Conservation (phyloP, 306 rosid species). For the Chamaecrista fasciculata region DNA sequence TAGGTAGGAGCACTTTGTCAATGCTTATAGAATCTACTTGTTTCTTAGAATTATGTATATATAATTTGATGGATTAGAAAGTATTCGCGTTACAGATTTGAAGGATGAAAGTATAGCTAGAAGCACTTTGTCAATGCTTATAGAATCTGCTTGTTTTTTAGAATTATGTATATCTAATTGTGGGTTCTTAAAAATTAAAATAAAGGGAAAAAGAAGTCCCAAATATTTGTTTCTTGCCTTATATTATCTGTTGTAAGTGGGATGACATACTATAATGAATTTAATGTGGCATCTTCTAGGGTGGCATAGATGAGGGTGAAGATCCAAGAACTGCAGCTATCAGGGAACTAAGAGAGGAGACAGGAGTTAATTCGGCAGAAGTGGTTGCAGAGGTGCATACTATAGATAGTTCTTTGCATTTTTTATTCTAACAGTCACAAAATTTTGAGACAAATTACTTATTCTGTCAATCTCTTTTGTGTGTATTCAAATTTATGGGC, state of each 20-base stretch:
- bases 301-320: conserved; percentile 88
- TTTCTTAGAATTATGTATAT: too few species aligned
- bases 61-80: neutral
- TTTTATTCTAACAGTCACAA: neutral
- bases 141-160: neutral
- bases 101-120: neutral
- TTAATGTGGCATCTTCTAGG: conserved; percentile 40
- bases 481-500: neutral
- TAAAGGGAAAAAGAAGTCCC: neutral
- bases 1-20: neutral
- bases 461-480: neutral
- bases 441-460: neutral
- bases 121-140: neutral
- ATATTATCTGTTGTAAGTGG: conserved; percentile 2
- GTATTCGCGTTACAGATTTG: neutral
- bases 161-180: too few species aligned
- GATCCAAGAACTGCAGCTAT: conserved; percentile 77
- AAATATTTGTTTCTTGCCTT: neutral
- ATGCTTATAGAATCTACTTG: neutral
- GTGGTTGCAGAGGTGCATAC: conserved; percentile 65
- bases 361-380: conserved; percentile 85
- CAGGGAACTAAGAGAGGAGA: conserved; percentile 85
- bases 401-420: conserved; percentile 7
- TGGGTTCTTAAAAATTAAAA: neutral
- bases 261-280: conserved; percentile 2